Evolutionary conservation across 495 filamentous ascomycete species (phyloP).

Genomic region (Annulohypoxylon maeteangense): DNA sequence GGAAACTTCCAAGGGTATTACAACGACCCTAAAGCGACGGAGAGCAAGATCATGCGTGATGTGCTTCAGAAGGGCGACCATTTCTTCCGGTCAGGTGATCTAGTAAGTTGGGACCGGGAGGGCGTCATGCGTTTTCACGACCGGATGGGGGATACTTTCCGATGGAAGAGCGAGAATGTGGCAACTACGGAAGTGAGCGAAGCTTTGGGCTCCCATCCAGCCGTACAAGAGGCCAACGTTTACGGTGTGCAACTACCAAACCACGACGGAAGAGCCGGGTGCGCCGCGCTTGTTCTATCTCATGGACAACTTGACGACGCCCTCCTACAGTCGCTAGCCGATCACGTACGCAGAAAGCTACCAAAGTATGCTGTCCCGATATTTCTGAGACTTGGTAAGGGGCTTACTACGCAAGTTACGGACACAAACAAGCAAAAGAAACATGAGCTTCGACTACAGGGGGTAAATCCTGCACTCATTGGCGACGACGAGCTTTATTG

Average conservation of each 20-base stretch:
- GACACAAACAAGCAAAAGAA: conserved; percentile 93
- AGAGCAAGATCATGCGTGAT: conserved; percentile 80
- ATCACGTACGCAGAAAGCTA: conserved; percentile 65
- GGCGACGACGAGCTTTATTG: conserved; percentile 71
- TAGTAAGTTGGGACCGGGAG: conserved; percentile 75
- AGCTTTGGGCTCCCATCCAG: conserved; percentile 72
- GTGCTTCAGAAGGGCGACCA: conserved; percentile 85
- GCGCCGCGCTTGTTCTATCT: conserved; percentile 72
- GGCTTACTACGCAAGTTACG: conserved; percentile 67
- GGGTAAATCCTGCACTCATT: conserved; percentile 73
- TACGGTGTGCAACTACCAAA: conserved; percentile 86
- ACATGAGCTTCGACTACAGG: conserved; percentile 72
- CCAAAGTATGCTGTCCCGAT: conserved; percentile 81
- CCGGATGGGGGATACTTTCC: conserved; percentile 92
- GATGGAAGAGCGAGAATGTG: conserved; percentile 96
- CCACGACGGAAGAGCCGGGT: conserved; percentile 89
- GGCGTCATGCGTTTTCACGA: conserved; percentile 87
- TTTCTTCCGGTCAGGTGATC: conserved; percentile 88
- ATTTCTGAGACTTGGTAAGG: conserved; percentile 74
- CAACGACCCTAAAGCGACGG: conserved; percentile 76
- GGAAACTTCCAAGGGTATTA: conserved; percentile 88
- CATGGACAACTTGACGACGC: conserved; percentile 55
- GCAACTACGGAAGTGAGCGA: conserved; percentile 85
- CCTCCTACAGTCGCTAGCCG: conserved; percentile 67
- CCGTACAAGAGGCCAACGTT: conserved; percentile 82